Evolutionary conservation across 2,329 filamentous ascomycete species (phyloP).

Genomic region (Ceratocystis cubensis): DNA sequence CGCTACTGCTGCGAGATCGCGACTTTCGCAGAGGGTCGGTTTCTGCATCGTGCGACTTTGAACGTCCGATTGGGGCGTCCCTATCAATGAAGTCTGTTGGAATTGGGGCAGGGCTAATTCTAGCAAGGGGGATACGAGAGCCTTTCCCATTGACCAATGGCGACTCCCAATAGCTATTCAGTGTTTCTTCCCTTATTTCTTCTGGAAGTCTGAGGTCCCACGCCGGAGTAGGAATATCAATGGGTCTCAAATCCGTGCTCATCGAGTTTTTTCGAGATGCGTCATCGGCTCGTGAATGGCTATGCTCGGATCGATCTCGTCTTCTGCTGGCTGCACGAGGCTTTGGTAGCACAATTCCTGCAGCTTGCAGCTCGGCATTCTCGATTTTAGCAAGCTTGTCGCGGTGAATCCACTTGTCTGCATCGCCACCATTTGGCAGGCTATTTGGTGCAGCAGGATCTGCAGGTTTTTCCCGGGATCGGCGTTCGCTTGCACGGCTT

Average conservation of each 20-base stretch:
- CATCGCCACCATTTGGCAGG: constrained; percentile 31
- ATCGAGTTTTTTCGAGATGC: constrained; percentile 28
- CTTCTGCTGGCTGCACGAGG: constrained; percentile 41
- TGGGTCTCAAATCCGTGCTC: constrained; percentile 30
- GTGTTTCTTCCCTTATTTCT: constrained; percentile 55
- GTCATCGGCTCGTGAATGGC: constrained; percentile 17
- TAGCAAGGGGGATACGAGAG: constrained; percentile 80
- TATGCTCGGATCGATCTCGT: constrained; percentile 21
- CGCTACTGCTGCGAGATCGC: constrained; percentile 58
- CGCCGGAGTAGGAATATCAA: constrained; percentile 34
- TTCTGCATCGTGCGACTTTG: constrained; percentile 20
- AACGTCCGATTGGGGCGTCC: constrained; percentile 52
- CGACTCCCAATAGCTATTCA: constrained; percentile 39
- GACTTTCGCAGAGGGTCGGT: constrained; percentile 43
- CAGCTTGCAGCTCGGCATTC: constrained; percentile 65
- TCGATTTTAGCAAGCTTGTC: constrained; percentile 76
- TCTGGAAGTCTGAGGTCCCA: constrained; percentile 70
- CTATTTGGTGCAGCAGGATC: background rate
- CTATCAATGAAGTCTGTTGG: constrained; percentile 60
- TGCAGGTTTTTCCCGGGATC: constrained; percentile 16
- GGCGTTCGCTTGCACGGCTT: constrained; percentile 19
- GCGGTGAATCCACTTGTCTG: constrained; percentile 72
- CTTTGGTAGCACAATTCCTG: constrained; percentile 52
- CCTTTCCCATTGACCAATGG: constrained; percentile 32
- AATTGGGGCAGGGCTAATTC: constrained; percentile 64